These are phyloP conservation scores for Coniochaeta sp. DNA, from an alignment of 2,329 filamentous ascomycete genomes.

Conservation along the genomic window DNA sequence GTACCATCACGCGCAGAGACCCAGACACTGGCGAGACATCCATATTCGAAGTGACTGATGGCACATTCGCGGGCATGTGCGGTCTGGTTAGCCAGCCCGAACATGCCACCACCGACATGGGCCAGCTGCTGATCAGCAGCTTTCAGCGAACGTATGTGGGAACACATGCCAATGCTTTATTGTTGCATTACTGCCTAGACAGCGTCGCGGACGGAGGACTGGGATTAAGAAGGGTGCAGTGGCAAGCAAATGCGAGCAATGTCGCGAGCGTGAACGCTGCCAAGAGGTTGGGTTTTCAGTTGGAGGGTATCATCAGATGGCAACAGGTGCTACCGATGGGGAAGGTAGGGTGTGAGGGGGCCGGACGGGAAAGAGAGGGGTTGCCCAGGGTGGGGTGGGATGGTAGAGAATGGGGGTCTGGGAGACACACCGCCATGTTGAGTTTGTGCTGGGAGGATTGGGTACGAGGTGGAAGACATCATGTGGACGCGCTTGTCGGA, in stretches of 20 bases:
- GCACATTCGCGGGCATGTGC: constrained; percentile 19
- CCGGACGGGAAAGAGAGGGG: background rate
- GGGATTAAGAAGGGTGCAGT: constrained; percentile 22
- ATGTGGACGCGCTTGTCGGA: background rate
- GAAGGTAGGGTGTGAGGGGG: constrained; percentile 17
- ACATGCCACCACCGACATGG: constrained; percentile 13
- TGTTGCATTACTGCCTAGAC: constrained; percentile 20
- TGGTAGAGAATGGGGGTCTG: background rate
- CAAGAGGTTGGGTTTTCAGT: constrained; percentile 23
- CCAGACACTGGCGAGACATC: background rate
- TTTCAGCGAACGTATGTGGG: constrained; percentile 27
- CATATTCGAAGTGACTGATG: constrained; percentile 13
- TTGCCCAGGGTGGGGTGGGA: background rate
- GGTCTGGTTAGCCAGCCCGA: constrained; percentile 15
- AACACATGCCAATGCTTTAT: constrained; percentile 23
- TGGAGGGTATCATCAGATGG: constrained; percentile 25
- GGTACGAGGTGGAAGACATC: background rate
- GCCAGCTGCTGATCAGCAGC: constrained; percentile 23
- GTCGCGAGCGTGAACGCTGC: constrained; percentile 18
- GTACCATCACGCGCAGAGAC: constrained; percentile 10
- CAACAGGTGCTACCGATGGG: constrained; percentile 12
- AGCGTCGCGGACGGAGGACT: constrained; percentile 11
- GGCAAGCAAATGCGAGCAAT: constrained; percentile 21
- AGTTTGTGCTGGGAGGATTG: background rate
- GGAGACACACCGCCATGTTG: background rate